Evolutionary conservation across 139 green algal species (phyloP), one percentile per base, ranked within the genome.

Genomic region (Picochlorum costavermella): DNA sequence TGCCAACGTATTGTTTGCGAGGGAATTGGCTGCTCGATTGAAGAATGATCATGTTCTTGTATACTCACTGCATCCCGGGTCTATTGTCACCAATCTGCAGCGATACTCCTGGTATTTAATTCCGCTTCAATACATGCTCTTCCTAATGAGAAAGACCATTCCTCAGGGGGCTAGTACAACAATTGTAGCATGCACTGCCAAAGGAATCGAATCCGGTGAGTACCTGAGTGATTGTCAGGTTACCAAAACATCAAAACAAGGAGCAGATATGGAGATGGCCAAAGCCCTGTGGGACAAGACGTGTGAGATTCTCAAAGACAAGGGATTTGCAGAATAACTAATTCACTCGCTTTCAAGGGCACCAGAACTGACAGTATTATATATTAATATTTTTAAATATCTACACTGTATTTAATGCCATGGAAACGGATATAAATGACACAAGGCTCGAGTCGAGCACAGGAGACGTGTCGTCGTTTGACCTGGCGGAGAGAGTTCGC

Each of bases 61-160:
- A 16, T 92, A 94, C 69, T 57, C 67, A 16, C 67, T 95, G 46
- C 85, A 92, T 72, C 89, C 89, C 2, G 89, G 89, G 29, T 23
- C 86, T 3, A 85, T 95, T 2, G 50, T 68, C 17, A 95, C 88
- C 4, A 85, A 93, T 68, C 76, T 95, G 28, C 40, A 56, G 6
- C 73, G 83, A 48, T 83, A 63, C 30, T 56, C 63, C n/a, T 20
- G 48, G 14, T 61, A 71, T 46, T 11, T 61, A 23, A 0, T 13
- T 14, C 37, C 57, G 28, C 9, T 66, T 43, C n/a, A 28, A 2
- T 28, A 28, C 9, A 6, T 2, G 8, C n/a, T 53, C n/a, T 53
- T 53, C n/a, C 20, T 20, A 5, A 53, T 53, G 46, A 33, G 17
- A 14, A 66, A 53, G n/a, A 57, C 16, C 26, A 40, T 66, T 45